These are phyloP conservation scores for Chenopodium berlandieri DNA, from an alignment of 148 eudicot genomes.

Conservation along the genomic window DNA sequence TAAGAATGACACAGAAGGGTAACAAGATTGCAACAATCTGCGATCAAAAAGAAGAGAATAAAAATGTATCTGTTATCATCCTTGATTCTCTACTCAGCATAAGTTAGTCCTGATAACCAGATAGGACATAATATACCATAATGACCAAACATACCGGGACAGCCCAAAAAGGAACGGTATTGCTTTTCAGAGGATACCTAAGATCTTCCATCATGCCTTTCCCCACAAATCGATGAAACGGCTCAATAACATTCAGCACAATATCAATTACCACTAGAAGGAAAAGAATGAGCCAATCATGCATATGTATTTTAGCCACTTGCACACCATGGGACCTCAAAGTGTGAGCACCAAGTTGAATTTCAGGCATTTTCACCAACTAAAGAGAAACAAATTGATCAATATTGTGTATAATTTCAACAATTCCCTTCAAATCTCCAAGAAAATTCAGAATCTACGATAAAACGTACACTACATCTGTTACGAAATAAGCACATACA, in stretches of 20 bases:
- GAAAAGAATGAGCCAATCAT: constrained; percentile 83
- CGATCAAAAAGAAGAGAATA: constrained; percentile 9
- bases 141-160: constrained; percentile 59
- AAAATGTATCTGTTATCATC: background rate
- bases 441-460: constrained; percentile 5
- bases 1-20: constrained; percentile 62
- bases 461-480: background rate
- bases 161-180: constrained; percentile 86
- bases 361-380: constrained; percentile 39
- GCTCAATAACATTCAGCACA: constrained; percentile 66
- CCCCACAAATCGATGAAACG: constrained; percentile 86
- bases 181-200: constrained; percentile 70
- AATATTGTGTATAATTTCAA: background rate
- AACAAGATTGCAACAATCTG: constrained; percentile 74
- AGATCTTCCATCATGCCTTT: constrained; percentile 83
- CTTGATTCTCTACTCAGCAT: background rate
- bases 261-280: constrained; percentile 60
- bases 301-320: constrained; percentile 70
- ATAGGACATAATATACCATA: background rate
- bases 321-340: constrained; percentile 72
- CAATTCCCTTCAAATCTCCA: background rate
- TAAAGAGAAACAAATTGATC: constrained; percentile 12
- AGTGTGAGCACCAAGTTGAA: constrained; percentile 58
- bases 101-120: background rate
- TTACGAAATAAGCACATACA: background rate